Base-by-base conservation (phyloP, 2,329 filamentous ascomycete genomes). In the Pestalotiopsis sp. region DNA sequence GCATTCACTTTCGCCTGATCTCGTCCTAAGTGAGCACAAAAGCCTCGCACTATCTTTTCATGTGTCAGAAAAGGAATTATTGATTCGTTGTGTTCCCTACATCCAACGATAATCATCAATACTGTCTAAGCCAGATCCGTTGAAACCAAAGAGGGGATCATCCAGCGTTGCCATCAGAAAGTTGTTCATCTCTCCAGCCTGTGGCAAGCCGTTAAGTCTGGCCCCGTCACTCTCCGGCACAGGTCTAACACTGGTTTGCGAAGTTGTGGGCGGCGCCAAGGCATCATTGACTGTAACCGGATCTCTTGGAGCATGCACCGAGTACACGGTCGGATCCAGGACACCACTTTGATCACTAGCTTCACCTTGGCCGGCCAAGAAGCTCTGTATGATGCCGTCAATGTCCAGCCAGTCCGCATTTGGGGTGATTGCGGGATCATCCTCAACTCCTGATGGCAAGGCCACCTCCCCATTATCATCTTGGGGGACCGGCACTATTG, bases 351-450 rank as follows among this genome's bases (percentile, higher is more conserved):
- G 5, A 12, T 27, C 17, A 36, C 9, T 7, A 20, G 14, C 17
- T 12, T 9, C 31, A 36, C 64, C 31, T 31, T 65, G 61, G 2
- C 39, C 66, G 2, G 20, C 23, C 27, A 61, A 36, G 27, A 68
- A 68, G 11, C 67, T 68, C 17, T 68, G 67, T 11, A 68, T 68
- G 7, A 68, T 68, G 3, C 67, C 62, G 41, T 68, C 67, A 14
- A 68, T 68, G 17, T 68, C 67, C 23, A 45, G 23, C 66, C 38
- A 41, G 14, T 25, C 39, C 11, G 36, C 23, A 45, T 45, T 13
- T 13, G 38, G 25, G 38, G 25, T 17, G 14, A 4, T 36, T 38
- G 27, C 12, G 20, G 20, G 27, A 25, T n/a, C 38, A 4, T 36
- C 14, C 14, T 7, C 45, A 9, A 20, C 20, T 9, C 9, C 13